Evolutionary conservation across 1,284 basidiomycete genomes (phyloP), one percentile per base, ranked within the genome.

Genomic region (Kalmanozyma brasiliensis): DNA sequence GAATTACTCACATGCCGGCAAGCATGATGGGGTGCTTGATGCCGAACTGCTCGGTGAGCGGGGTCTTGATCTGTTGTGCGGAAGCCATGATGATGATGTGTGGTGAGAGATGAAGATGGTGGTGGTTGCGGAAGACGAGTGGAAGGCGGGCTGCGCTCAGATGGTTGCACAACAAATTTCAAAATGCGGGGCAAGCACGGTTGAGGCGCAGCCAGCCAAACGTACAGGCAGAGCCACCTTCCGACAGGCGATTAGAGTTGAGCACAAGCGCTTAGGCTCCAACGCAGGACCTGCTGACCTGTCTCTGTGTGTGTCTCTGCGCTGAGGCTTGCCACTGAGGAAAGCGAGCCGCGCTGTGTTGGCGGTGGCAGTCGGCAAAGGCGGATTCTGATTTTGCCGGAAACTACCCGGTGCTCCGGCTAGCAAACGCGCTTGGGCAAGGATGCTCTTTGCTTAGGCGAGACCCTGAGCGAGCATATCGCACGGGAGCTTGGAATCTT

Each of bases 11-110:
- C 68, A 71, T 65, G 56, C 91, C 91, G 55, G 93, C 93, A 24
- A 95, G 88, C 63, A 94, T 83, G 73, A 95, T 87, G 42, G 93
- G 93, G 81, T 95, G 93, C 82, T 90, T 87, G 83, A 94, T 89
- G 57, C 88, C 88, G 83, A 95, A 68, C 32, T 40, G 51, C 55
- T 66, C 60, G 35, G 76, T 78, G 41, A 78, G 66, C 23, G 58
- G 62, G 10, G 73, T 74, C 56, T 63, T 69, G 67, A 74, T 74
- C 49, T 66, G 56, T 48, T 73, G 70, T 24, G 70, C 32, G 29
- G 65, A 73, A 33, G 73, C 56, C 73, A 75, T 75, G 22, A 14
- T 69, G 26, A 17, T 16, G 43, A 33, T 19, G 13, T 32, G 9
- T 24, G 24, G 26, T 11, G 19, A 22, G 11, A 17, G 20, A 11